Conservation (phyloP, 345 rosid genomes). For the Toxicodendron radicans region DNA sequence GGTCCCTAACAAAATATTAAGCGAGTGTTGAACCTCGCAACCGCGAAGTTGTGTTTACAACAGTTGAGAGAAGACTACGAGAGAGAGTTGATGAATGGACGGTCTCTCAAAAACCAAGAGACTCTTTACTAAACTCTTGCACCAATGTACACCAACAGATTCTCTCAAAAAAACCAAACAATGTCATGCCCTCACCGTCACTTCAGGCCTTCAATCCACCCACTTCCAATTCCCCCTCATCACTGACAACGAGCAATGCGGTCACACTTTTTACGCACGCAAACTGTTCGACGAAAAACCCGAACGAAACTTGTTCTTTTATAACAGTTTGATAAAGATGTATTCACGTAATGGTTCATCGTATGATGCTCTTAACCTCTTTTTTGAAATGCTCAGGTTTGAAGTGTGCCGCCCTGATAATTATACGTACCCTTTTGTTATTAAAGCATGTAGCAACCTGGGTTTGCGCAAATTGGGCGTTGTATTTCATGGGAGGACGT, state of each 20-base stretch:
- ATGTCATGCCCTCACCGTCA: constrained; percentile 47
- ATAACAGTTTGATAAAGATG: constrained; percentile 47
- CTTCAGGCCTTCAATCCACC: constrained; percentile 35
- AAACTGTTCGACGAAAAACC: constrained; percentile 57
- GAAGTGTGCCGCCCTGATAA: constrained; percentile 44
- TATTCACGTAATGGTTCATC: constrained; percentile 31
- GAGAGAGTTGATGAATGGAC: constrained; percentile 28
- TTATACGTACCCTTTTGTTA: constrained; percentile 52
- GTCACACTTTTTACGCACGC: constrained; percentile 30
- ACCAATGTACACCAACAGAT: constrained; percentile 39
- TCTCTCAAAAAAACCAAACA: constrained; percentile 42
- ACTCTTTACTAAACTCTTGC: constrained; percentile 34
- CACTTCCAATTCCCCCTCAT: constrained; percentile 31
- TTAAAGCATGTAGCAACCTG: constrained; percentile 54
- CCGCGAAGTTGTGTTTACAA: too few relatives aligned
- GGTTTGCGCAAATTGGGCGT: constrained; percentile 37
- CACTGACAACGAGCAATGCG: constrained; percentile 16
- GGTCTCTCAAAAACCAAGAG: constrained; percentile 17
- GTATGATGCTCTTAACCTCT: constrained; percentile 37
- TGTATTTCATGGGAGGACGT: constrained; percentile 45
- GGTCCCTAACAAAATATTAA: too few relatives aligned
- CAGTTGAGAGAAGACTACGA: background rate
- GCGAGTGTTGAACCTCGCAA: too few relatives aligned
- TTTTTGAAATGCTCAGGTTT: constrained; percentile 46
- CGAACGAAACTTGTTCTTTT: constrained; percentile 36